phyloP scores from a whole-genome alignment of 2,329 filamentous ascomycete species.

The Aureobasidium subglaciale region DNA sequence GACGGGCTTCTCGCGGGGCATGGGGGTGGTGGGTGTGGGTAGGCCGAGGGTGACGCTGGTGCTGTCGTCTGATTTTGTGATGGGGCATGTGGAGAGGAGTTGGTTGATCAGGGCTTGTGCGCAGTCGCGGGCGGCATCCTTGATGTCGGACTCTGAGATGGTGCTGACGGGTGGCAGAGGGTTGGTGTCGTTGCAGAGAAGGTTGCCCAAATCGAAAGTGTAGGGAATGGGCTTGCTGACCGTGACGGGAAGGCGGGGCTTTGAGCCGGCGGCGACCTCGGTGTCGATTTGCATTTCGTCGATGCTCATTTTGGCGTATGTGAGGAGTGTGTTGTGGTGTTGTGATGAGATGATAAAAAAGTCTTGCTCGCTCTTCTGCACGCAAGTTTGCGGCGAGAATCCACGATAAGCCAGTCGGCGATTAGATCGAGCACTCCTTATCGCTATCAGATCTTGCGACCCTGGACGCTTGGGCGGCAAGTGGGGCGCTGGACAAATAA shows the following conservation, averaged over 20 bases:
- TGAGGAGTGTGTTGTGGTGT: background rate
- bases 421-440: background rate
- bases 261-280: slow-evolving; percentile 11
- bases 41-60: slow-evolving; percentile 65
- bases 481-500: slow-evolving; percentile 4
- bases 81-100: slow-evolving; percentile 78
- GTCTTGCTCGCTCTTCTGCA: background rate
- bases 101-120: slow-evolving; percentile 92
- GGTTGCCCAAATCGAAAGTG: slow-evolving; percentile 83
- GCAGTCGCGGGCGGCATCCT: slow-evolving; percentile 75
- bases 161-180: slow-evolving; percentile 53
- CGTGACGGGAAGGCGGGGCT: slow-evolving; percentile 17
- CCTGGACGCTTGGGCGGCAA: background rate
- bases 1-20: slow-evolving; percentile 89
- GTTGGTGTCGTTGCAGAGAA: slow-evolving; percentile 82
- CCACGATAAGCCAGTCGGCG: background rate
- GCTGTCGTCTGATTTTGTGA: slow-evolving; percentile 60
- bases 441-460: background rate
- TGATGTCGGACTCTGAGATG: slow-evolving; percentile 43
- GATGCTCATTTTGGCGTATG: slow-evolving; percentile 11
- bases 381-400: background rate
- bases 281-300: slow-evolving; percentile 17
- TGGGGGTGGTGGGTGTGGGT: slow-evolving; percentile 58
- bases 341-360: background rate
- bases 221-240: slow-evolving; percentile 75